Percentiles rank a stretch among this genome's conserved stretches.
phyloP scores from a whole-genome alignment of 768 basidiomycete genomes.

The Polyporus arcularius region DNA sequence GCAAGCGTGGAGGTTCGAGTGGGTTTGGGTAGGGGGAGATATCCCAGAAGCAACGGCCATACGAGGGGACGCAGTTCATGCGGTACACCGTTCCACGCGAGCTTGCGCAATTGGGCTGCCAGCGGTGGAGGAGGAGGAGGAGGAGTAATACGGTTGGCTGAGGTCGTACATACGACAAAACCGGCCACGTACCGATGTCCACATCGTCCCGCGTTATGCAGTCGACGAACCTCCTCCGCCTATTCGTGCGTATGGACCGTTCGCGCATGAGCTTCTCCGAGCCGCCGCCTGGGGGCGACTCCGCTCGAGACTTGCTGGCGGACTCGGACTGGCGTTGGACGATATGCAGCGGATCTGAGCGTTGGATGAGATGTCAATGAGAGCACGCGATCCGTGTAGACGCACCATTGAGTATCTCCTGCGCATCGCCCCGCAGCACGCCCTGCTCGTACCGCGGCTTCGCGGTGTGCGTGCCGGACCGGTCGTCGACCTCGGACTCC shows the following conservation, averaged over 20 bases:
- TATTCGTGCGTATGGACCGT: slow-evolving; percentile 75
- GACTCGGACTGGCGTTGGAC: slow-evolving; percentile 40
- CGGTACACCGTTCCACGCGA: slow-evolving; percentile 96
- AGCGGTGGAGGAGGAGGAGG: too few relatives aligned
- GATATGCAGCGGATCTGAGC: slow-evolving; percentile 60
- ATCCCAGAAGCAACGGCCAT: slow-evolving; percentile 94
- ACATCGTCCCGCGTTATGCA: slow-evolving; percentile 77
- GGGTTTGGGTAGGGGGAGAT: slow-evolving; percentile 82
- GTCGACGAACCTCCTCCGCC: slow-evolving; percentile 79
- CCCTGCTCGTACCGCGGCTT: slow-evolving; percentile 50
- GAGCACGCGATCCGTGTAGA: slow-evolving; percentile 16
- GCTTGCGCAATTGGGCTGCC: slow-evolving; percentile 79
- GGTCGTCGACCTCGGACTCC: slow-evolving; percentile 53
- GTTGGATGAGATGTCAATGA: slow-evolving; percentile 29
- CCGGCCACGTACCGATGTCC: slow-evolving; percentile 65
- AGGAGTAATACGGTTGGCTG: too few relatives aligned
- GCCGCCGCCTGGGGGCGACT: background rate
- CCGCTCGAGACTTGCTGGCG: slow-evolving; percentile 20
- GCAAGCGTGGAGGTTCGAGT: slow-evolving; percentile 75
- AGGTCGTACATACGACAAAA: background rate
- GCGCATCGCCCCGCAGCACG: slow-evolving; percentile 63
- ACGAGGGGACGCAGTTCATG: slow-evolving; percentile 83
- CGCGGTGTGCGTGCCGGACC: slow-evolving; percentile 23
- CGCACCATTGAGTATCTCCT: slow-evolving; percentile 78
- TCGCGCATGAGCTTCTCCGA: slow-evolving; percentile 66